These are phyloP conservation scores for Tubosaeta brunneosetosa DNA, from an alignment of 768 basidiomycete species.

Conservation along the genomic window DNA sequence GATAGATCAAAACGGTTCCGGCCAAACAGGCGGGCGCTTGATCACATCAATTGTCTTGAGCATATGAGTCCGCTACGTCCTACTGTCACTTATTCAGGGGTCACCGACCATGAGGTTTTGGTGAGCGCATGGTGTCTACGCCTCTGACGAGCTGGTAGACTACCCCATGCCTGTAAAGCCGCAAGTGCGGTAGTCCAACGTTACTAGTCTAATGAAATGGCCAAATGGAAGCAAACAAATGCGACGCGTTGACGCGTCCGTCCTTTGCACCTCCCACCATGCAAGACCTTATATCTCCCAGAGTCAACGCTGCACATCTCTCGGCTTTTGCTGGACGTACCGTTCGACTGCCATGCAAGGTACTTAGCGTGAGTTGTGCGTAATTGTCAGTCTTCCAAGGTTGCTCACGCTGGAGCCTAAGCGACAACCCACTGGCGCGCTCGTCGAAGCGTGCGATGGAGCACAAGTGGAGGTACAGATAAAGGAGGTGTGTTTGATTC, in stretches of 20 bases:
- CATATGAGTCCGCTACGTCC: not conserved
- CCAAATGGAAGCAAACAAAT: too few species aligned
- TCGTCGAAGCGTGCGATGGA: slow-evolving; percentile 65
- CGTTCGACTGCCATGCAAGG: slow-evolving; percentile 60
- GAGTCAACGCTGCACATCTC: slow-evolving; percentile 62
- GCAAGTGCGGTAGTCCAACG: too few species aligned
- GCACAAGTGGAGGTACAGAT: slow-evolving; percentile 51
- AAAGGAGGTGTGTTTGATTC: slow-evolving; percentile 32
- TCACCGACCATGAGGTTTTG: too few species aligned
- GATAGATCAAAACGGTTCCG: not conserved
- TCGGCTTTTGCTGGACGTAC: slow-evolving; percentile 47
- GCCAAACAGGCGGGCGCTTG: not conserved
- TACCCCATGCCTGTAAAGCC: too few species aligned
- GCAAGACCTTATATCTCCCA: slow-evolving; percentile 35
- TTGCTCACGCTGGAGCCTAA: slow-evolving; percentile 11
- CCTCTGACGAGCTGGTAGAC: too few species aligned
- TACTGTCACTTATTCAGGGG: too few species aligned
- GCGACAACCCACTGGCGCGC: slow-evolving; percentile 41
- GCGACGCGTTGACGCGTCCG: too few species aligned
- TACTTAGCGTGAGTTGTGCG: slow-evolving; percentile 42
- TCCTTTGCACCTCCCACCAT: slow-evolving; percentile 4
- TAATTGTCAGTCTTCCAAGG: not conserved
- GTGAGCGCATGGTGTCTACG: too few species aligned
- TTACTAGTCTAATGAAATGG: too few species aligned
- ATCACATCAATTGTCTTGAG: not conserved